Conservation (phyloP, 1,139 yeast species). For the Magnusiomyces starmeri region DNA sequence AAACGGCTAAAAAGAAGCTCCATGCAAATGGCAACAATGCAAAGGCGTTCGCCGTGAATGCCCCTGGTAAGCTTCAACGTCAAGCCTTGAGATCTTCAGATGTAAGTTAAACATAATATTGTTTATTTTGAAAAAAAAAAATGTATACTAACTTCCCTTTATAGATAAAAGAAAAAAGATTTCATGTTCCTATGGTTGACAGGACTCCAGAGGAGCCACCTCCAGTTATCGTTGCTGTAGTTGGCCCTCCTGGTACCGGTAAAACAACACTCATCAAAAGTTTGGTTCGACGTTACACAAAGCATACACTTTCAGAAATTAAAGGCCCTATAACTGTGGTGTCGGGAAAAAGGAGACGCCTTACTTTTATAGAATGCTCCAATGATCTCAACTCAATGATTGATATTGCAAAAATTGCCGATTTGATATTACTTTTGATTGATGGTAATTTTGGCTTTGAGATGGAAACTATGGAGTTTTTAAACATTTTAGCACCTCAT, state of each 20-base stretch:
- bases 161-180: slow-evolving; percentile 58
- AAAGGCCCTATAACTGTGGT: slow-evolving; percentile 98
- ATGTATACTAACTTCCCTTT: slow-evolving; percentile 3
- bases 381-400: slow-evolving; percentile 94
- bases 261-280: slow-evolving; percentile 90
- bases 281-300: slow-evolving; percentile 80
- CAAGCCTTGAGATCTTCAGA: slow-evolving; percentile 83
- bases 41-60: slow-evolving; percentile 89
- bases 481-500: slow-evolving; percentile 92
- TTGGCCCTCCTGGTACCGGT: slow-evolving; percentile 99
- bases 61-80: slow-evolving; percentile 81
- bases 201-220: slow-evolving; percentile 98
- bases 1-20: slow-evolving; percentile 68
- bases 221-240: slow-evolving; percentile 91
- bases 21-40: slow-evolving; percentile 90
- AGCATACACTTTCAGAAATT: slow-evolving; percentile 74
- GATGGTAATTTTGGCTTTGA: slow-evolving; percentile 98
- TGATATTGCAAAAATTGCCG: slow-evolving; percentile 93
- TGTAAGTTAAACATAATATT: slow-evolving; percentile 30
- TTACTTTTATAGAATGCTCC: slow-evolving; percentile 87
- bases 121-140: background rate
- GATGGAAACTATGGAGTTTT: slow-evolving; percentile 99
- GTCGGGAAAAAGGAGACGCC: slow-evolving; percentile 86
- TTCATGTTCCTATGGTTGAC: slow-evolving; percentile 97
- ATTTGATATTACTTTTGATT: slow-evolving; percentile 75